Conservation (phyloP, 768 basidiomycete genomes). For the Trametes coccinea region DNA sequence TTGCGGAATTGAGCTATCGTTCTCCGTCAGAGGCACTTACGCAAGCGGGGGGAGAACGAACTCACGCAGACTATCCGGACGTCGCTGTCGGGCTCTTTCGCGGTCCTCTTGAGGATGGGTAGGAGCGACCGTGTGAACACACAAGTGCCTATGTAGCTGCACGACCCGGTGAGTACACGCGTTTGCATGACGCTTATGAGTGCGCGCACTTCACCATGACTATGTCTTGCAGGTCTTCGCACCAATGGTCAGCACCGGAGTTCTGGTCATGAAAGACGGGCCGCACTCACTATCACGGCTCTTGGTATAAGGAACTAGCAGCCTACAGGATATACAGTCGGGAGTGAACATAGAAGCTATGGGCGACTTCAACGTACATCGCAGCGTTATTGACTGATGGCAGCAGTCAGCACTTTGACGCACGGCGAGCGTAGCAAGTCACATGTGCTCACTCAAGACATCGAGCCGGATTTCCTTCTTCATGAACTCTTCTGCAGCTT, state of each 20-base stretch:
- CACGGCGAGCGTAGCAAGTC: not conserved
- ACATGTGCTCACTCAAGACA: constrained; percentile 45
- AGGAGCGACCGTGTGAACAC: constrained; percentile 33
- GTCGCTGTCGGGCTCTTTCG: constrained; percentile 30
- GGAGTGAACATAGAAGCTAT: not conserved
- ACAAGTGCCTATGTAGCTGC: constrained; percentile 33
- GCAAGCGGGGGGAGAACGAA: not conserved
- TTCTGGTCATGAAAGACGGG: not conserved
- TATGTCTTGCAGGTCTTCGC: constrained; percentile 33
- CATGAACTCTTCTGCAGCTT: constrained; percentile 50
- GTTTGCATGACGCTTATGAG: not conserved
- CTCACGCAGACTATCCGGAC: constrained; percentile 36
- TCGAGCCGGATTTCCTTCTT: constrained; percentile 53
- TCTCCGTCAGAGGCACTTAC: not conserved
- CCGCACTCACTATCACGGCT: constrained; percentile 14
- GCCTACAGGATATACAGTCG: constrained; percentile 11
- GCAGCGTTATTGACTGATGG: constrained; percentile 54
- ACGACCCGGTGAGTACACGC: not conserved
- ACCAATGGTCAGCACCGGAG: not conserved
- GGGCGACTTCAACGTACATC: constrained; percentile 34
- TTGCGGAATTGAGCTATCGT: constrained; percentile 4
- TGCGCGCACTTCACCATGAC: constrained; percentile 44
- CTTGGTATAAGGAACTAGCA: constrained; percentile 23
- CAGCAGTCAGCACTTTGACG: not conserved
- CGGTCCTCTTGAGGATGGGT: constrained; percentile 34